phyloP scores from a whole-genome alignment of 2,329 filamentous ascomycete genomes.

The Phoma herbarum region DNA sequence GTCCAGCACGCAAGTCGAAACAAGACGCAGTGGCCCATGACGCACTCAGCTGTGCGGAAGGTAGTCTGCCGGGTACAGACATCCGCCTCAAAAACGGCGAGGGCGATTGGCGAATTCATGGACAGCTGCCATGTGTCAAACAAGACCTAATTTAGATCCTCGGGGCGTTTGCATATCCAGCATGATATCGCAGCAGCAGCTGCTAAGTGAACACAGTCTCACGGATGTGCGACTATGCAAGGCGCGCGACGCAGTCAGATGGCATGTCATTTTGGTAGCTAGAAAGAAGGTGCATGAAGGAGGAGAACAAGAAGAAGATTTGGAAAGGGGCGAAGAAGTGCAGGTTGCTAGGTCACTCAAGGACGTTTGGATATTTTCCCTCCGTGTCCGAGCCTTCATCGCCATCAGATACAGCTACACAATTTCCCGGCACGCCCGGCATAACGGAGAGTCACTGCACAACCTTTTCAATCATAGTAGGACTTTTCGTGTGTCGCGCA shows the following conservation, averaged over 20 bases:
- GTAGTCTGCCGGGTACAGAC: not conserved
- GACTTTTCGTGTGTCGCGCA: constrained; percentile 27
- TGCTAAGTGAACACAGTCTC: not conserved
- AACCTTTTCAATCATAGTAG: constrained; percentile 35
- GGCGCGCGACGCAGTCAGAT: constrained; percentile 5
- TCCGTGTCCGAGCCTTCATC: not conserved
- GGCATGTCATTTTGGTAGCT: not conserved
- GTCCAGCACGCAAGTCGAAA: not conserved
- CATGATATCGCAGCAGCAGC: not conserved
- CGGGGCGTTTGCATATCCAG: not conserved
- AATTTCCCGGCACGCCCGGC: not conserved
- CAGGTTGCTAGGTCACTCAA: not conserved
- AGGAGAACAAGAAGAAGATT: not conserved
- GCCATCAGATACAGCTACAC: not conserved
- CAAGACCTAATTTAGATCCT: not conserved
- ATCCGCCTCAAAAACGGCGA: not conserved
- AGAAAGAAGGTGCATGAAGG: not conserved
- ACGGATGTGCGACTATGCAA: not conserved
- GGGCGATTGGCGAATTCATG: not conserved
- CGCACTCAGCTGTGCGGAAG: not conserved
- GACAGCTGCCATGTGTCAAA: constrained; percentile 15
- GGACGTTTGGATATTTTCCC: not conserved
- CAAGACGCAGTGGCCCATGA: not conserved
- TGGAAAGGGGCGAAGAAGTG: not conserved
- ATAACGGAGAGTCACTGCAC: not conserved